phyloP scores from a whole-genome alignment of 2,329 filamentous ascomycete genomes.

The Monilinia fructicola region DNA sequence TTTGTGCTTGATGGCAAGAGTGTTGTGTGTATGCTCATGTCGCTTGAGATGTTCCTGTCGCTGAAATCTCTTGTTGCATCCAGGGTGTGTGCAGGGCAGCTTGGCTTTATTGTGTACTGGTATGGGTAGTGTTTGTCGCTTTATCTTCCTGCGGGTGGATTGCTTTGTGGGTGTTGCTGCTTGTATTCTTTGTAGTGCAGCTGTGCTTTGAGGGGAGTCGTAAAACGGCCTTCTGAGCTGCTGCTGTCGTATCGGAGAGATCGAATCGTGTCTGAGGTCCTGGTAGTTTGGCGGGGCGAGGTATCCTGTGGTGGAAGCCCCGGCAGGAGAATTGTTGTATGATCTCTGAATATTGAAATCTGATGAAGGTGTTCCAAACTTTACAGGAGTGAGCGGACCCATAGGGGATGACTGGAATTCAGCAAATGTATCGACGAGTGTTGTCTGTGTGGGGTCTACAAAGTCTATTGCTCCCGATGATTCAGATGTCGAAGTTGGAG shows the following conservation, averaged over 20 bases:
- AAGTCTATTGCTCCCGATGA: slow-evolving; percentile 30
- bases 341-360: slow-evolving; percentile 7
- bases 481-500: slow-evolving; percentile 28
- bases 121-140: slow-evolving; percentile 17
- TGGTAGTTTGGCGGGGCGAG: slow-evolving; percentile 1
- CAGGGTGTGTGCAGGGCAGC: slow-evolving; percentile 45
- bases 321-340: slow-evolving; percentile 9
- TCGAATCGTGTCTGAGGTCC: slow-evolving; percentile 9
- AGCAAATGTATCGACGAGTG: slow-evolving; percentile 30
- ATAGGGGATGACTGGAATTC: slow-evolving; percentile 24
- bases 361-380: slow-evolving; percentile 18
- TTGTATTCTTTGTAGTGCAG: slow-evolving; percentile 27
- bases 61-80: slow-evolving; percentile 49
- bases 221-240: slow-evolving; percentile 14
- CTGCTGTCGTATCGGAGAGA: slow-evolving; percentile 23
- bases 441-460: slow-evolving; percentile 36
- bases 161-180: slow-evolving; percentile 6
- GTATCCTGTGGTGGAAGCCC: slow-evolving; percentile 1
- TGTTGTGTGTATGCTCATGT: slow-evolving; percentile 48
- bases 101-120: slow-evolving; percentile 42
- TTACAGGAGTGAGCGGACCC: slow-evolving; percentile 19
- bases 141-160: slow-evolving; percentile 9
- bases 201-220: slow-evolving; percentile 15
- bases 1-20: slow-evolving; percentile 6
- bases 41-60: slow-evolving; percentile 51